Conservation (phyloP, 1,284 basidiomycete genomes). For the Ceratobasidium sp. region DNA sequence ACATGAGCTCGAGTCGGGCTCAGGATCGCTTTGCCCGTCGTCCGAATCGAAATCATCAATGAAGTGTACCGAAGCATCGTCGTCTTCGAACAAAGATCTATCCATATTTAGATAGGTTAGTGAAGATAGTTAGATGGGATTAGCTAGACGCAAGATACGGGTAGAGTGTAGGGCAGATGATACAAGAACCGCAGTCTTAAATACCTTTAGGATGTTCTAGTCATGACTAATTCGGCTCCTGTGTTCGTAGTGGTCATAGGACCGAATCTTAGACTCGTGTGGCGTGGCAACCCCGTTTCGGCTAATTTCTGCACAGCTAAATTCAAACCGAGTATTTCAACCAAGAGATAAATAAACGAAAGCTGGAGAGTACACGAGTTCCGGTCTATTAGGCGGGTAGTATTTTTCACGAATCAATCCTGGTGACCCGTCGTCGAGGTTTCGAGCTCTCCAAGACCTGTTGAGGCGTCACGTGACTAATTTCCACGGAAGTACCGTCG, state of each 20-base stretch:
- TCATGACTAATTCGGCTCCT: too few relatives aligned
- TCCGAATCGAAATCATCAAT: background rate
- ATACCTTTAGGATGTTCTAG: too few relatives aligned
- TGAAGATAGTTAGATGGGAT: too few relatives aligned
- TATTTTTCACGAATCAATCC: constrained; percentile 14
- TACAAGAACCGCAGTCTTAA: too few relatives aligned
- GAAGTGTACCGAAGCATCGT: background rate
- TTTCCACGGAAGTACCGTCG: background rate
- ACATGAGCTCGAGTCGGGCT: background rate
- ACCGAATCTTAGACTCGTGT: too few relatives aligned
- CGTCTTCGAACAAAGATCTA: background rate
- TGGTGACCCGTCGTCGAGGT: constrained; percentile 21
- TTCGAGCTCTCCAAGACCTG: background rate
- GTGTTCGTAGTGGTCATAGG: too few relatives aligned
- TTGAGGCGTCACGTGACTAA: background rate
- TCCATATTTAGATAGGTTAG: too few relatives aligned
- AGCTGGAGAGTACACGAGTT: background rate
- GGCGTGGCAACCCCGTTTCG: too few relatives aligned
- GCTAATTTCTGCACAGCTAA: background rate
- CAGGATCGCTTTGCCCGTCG: constrained; percentile 1
- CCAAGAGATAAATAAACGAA: background rate
- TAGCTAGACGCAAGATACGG: too few relatives aligned
- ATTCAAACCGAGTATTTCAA: background rate
- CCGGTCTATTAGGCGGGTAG: background rate
- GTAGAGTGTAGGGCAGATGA: too few relatives aligned